These are phyloP conservation scores for Trichoderma sp. DNA, from an alignment of 2,329 filamentous ascomycete species.

Conservation along the genomic window DNA sequence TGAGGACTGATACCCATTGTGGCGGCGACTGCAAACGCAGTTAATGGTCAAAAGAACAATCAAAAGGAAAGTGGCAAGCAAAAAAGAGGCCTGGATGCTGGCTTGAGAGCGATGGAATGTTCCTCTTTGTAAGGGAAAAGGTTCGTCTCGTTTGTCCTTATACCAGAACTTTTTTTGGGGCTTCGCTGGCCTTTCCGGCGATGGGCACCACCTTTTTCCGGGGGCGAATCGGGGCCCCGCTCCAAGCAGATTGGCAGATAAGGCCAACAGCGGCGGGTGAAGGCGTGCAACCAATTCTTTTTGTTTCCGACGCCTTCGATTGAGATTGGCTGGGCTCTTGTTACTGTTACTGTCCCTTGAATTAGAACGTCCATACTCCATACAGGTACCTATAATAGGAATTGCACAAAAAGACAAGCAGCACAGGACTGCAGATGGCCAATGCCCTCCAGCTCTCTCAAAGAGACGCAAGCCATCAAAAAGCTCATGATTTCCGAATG, in stretches of 20 bases:
- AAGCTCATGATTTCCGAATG: neutral
- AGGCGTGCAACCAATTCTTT: neutral
- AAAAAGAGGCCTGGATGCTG: neutral
- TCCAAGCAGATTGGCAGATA: neutral
- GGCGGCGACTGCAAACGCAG: slow-evolving; percentile 32
- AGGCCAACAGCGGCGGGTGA: neutral
- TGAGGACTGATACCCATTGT: slow-evolving; percentile 64
- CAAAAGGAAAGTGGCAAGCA: neutral
- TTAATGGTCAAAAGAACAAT: neutral
- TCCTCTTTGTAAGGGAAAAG: neutral
- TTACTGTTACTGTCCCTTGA: neutral
- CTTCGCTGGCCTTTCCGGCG: slow-evolving; percentile 25
- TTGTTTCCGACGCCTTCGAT: slow-evolving; percentile 9
- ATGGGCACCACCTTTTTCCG: slow-evolving; percentile 25
- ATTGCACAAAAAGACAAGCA: neutral
- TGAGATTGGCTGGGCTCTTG: neutral
- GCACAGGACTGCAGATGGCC: neutral
- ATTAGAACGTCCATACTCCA: neutral
- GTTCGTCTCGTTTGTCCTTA: neutral
- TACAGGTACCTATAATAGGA: too few species aligned
- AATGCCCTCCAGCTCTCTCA: neutral
- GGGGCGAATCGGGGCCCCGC: slow-evolving; percentile 14
- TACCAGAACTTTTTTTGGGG: slow-evolving; percentile 1
- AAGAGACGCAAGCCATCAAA: neutral
- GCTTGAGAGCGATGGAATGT: neutral